Base-by-base conservation (phyloP, 2,329 filamentous ascomycete species). In the Huntiella bhutanensis region DNA sequence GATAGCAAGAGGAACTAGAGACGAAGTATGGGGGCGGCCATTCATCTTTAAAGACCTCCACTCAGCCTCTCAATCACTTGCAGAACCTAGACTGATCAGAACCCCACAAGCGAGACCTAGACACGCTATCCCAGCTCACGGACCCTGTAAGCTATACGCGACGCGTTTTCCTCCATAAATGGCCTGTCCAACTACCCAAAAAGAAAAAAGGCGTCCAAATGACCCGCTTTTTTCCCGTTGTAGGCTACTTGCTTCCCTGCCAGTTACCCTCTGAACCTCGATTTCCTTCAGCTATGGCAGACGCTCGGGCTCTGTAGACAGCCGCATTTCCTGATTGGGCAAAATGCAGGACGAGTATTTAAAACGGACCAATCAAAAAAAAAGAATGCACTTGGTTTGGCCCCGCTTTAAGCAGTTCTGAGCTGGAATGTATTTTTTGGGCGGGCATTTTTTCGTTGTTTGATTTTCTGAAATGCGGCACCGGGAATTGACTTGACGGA, bases 21-120 rank as follows among this genome's bases (percentile, higher is more conserved):
- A 28, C 35, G 13, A 43, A 42, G 32, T 34, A 16, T 22, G 19
- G 38, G 37, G 33, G 43, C 33, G 17, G 22, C 15, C 5, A 33
- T 13, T 35, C 36, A 47, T 49, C 48, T 46, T 46, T 46, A 49
- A 49, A 19, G 19, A 47, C 43, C 22, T 40, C 37, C 17, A 17
- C n/a, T 32, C 5, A 17, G 32, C 33, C 16, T 45, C 43, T 40
- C 44, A 45, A 49, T 49, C 43, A 49, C 43, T 43, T 40, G 38
- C 15, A 22, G 22, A 28, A 28, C 22, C 8, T 11, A 36, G 12
- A 36, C 12, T 36, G 12, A 36, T n/a, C 15, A 16, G 34, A 13
- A 36, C 34, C 22, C 34, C 34, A 36, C 34, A n/a, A 36, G 12
- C 34, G 34, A 36, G 15, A 36, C 34, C 5, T 36, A 10, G 34